Conservation (phyloP, 805 yeast species). For the Kluyveromyces aestuarii region DNA sequence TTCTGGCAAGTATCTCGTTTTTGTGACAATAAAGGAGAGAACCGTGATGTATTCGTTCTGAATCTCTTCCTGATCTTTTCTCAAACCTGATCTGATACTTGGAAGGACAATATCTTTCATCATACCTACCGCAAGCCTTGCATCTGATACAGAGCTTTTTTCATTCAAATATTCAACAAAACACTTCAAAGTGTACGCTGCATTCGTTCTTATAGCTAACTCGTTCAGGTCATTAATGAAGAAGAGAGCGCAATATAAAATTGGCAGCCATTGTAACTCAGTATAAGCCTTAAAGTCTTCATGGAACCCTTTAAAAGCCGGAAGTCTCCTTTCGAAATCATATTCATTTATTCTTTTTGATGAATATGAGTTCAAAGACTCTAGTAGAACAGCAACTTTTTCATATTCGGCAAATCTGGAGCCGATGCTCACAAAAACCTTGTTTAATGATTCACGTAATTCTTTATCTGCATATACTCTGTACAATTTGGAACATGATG, state of each 20-base stretch:
- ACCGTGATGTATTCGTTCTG: conserved; percentile 65
- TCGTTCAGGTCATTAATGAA: conserved; percentile 74
- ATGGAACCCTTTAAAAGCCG: conserved; percentile 56
- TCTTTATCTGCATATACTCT: conserved; percentile 47
- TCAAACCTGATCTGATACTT: conserved; percentile 54
- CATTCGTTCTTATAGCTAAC: conserved; percentile 68
- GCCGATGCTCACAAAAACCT: conserved; percentile 53
- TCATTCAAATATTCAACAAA: conserved; percentile 51
- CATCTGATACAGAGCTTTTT: conserved; percentile 20
- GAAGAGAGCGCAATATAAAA: conserved; percentile 57
- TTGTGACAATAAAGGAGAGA: conserved; percentile 51
- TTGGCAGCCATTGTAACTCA: conserved; percentile 67
- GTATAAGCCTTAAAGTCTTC: conserved; percentile 37
- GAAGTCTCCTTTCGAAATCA: conserved; percentile 68
- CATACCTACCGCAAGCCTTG: conserved; percentile 23
- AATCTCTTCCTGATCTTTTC: conserved; percentile 49
- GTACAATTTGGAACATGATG: conserved; percentile 48
- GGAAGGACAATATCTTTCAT: conserved; percentile 55
- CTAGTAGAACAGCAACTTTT: conserved; percentile 43
- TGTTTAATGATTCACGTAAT: conserved; percentile 54
- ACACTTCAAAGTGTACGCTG: conserved; percentile 52
- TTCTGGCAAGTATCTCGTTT: conserved; percentile 37
- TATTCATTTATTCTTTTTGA: conserved; percentile 54
- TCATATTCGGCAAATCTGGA: conserved; percentile 35
- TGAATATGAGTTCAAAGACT: conserved; percentile 64